A percentile compares a stretch with the other conserved stretches of the same genome.
These are phyloP conservation scores for Trypethelium eluteriae DNA, from an alignment of 495 filamentous ascomycete genomes.

Conservation along the genomic window DNA sequence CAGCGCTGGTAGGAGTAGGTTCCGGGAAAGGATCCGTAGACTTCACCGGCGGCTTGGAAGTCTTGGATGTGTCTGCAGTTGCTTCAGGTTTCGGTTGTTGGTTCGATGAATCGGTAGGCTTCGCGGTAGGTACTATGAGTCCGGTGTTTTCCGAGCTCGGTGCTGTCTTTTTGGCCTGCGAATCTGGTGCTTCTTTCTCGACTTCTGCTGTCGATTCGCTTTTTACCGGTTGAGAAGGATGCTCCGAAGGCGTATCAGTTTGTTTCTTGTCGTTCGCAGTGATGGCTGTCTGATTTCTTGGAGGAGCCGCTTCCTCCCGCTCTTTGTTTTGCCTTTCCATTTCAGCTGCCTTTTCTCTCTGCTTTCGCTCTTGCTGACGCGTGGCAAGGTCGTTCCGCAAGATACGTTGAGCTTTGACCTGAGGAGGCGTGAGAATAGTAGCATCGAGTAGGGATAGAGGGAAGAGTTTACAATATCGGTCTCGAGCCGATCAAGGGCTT, in stretches of 20 bases:
- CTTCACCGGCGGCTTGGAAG: too few species aligned
- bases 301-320: constrained; percentile 18
- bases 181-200: neutral
- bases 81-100: neutral
- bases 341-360: constrained; percentile 25
- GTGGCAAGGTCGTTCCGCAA: constrained; percentile 30
- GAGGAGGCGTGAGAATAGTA: neutral
- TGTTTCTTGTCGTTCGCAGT: neutral
- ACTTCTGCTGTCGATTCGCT: neutral
- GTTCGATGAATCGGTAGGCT: neutral
- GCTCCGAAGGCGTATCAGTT: neutral
- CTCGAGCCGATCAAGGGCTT: neutral
- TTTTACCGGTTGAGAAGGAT: neutral
- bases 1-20: neutral
- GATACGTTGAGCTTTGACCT: constrained; percentile 23
- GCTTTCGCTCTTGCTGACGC: constrained; percentile 21
- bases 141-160: constrained; percentile 10
- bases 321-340: constrained; percentile 22
- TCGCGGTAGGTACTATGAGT: neutral
- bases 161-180: constrained; percentile 7
- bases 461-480: too few species aligned
- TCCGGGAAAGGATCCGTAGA: neutral
- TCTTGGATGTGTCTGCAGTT: neutral
- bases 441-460: too few species aligned
- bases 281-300: neutral